These are phyloP conservation scores for Dothidotthia symphoricarpi DNA, from an alignment of 2,329 filamentous ascomycete genomes.

Conservation along the genomic window DNA sequence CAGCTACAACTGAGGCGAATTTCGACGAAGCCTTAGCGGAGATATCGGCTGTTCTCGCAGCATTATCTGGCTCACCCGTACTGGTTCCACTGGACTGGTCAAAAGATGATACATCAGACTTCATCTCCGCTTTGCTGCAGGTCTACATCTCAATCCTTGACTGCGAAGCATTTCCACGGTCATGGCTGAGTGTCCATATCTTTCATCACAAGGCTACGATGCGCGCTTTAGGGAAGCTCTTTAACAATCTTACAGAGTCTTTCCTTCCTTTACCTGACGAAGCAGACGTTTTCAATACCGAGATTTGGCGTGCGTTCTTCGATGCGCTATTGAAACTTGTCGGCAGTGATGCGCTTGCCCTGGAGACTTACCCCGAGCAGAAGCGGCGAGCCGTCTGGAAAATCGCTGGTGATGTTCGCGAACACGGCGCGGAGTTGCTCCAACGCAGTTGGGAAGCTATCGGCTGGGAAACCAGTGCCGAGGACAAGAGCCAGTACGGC, in stretches of 20 bases:
- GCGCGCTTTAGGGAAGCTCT: slow-evolving; percentile 78
- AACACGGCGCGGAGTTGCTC: slow-evolving; percentile 83
- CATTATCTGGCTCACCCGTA: slow-evolving; percentile 70
- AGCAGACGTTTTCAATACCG: slow-evolving; percentile 86
- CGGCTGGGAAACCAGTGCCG: slow-evolving; percentile 85
- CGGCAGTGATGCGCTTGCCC: slow-evolving; percentile 79
- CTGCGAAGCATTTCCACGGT: slow-evolving; percentile 82
- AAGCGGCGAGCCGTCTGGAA: slow-evolving; percentile 97
- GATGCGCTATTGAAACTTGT: slow-evolving; percentile 84
- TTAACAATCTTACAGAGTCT: slow-evolving; percentile 73
- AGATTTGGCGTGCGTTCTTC: slow-evolving; percentile 93
- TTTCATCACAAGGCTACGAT: slow-evolving; percentile 90
- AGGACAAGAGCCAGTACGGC: slow-evolving; percentile 75
- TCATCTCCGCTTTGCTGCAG: slow-evolving; percentile 75
- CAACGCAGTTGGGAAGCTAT: slow-evolving; percentile 90
- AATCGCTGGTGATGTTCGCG: slow-evolving; percentile 92
- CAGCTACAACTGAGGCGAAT: slow-evolving; percentile 58
- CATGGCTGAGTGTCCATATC: slow-evolving; percentile 91
- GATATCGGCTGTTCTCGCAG: slow-evolving; percentile 81
- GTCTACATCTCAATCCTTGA: slow-evolving; percentile 86
- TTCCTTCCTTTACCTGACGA: slow-evolving; percentile 89
- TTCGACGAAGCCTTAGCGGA: slow-evolving; percentile 90
- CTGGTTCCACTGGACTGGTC: slow-evolving; percentile 74
- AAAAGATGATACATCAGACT: slow-evolving; percentile 69
- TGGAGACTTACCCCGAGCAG: slow-evolving; percentile 96